These are phyloP conservation scores for Lepidium didymum DNA, from an alignment of 345 rosid genomes.

Conservation along the genomic window DNA sequence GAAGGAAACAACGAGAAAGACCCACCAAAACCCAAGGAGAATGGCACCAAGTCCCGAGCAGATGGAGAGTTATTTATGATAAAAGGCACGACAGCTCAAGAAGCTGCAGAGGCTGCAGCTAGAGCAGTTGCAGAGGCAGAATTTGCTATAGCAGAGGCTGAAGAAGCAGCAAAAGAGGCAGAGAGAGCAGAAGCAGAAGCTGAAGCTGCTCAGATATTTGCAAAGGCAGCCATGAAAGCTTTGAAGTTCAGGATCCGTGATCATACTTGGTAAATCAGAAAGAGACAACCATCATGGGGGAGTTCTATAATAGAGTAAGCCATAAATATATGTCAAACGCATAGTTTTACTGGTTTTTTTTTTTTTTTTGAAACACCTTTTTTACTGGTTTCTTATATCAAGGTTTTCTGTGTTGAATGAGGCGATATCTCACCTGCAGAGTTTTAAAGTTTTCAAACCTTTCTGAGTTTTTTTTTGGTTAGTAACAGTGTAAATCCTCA, in stretches of 20 bases:
- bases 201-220: conserved; percentile 81
- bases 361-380: no score
- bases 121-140: conserved; percentile 95
- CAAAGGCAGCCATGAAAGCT: conserved; percentile 77
- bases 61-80: conserved; percentile 55
- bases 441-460: conserved; percentile 4
- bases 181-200: conserved; percentile 96
- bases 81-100: conserved; percentile 74
- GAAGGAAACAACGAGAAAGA: conserved; percentile 53
- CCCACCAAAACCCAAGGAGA: conserved; percentile 40
- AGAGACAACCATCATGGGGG: not conserved
- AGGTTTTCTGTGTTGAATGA: not conserved
- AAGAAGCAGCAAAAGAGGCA: conserved; percentile 91
- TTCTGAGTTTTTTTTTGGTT: not conserved
- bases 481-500: conserved; percentile 24
- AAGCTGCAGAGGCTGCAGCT: conserved; percentile 94
- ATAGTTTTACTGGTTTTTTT: not conserved
- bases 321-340: conserved; percentile 4
- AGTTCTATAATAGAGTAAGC: conserved; percentile 13
- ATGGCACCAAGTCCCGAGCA: conserved; percentile 42
- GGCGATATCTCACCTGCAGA: conserved; percentile 23
- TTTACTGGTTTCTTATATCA: not conserved
- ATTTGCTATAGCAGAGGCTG: conserved; percentile 89
- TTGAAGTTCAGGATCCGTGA: conserved; percentile 39
- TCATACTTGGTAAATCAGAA: conserved; percentile 37